Conservation (phyloP, 805 yeast species). For the Wickerhamiella bombiphila region DNA sequence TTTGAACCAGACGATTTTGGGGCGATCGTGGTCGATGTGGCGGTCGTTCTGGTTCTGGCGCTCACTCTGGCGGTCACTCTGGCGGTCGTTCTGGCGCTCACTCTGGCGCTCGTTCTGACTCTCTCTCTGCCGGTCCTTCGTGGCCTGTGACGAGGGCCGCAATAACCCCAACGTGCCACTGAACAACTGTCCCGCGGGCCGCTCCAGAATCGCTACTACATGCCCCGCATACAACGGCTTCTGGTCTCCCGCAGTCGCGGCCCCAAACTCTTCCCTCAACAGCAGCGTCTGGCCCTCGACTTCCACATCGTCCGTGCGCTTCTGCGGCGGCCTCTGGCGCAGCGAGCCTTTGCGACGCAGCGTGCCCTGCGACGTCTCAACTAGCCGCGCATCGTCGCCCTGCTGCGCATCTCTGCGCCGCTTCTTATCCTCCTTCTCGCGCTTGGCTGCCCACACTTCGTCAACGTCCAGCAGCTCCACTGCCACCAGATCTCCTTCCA, state of each 20-base stretch:
- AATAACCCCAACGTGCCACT: slow-evolving; percentile 87
- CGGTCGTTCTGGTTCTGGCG: neutral
- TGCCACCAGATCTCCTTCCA: slow-evolving; percentile 94
- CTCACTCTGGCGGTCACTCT: slow-evolving; percentile 4
- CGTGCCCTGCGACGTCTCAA: slow-evolving; percentile 19
- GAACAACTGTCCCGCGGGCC: slow-evolving; percentile 92
- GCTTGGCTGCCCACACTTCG: slow-evolving; percentile 93
- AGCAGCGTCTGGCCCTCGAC: slow-evolving; percentile 93
- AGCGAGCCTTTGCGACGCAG: slow-evolving; percentile 74
- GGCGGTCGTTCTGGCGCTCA: slow-evolving; percentile 17
- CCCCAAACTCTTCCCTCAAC: slow-evolving; percentile 64
- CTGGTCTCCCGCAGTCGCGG: slow-evolving; percentile 80
- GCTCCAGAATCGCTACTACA: slow-evolving; percentile 93
- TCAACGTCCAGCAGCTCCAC: slow-evolving; percentile 88
- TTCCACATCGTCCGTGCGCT: slow-evolving; percentile 95
- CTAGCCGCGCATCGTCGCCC: slow-evolving; percentile 23
- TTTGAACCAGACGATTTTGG: slow-evolving; percentile 97
- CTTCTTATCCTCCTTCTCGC: slow-evolving; percentile 94
- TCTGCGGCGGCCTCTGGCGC: slow-evolving; percentile 90
- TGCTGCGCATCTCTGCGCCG: slow-evolving; percentile 51
- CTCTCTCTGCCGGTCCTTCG: slow-evolving; percentile 46
- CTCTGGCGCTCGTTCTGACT: slow-evolving; percentile 22
- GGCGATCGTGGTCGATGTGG: slow-evolving; percentile 30
- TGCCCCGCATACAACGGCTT: slow-evolving; percentile 96
- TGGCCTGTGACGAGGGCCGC: slow-evolving; percentile 90